phyloP scores from a whole-genome alignment of 1,284 basidiomycete genomes.

The Melampsora larici-populina region DNA sequence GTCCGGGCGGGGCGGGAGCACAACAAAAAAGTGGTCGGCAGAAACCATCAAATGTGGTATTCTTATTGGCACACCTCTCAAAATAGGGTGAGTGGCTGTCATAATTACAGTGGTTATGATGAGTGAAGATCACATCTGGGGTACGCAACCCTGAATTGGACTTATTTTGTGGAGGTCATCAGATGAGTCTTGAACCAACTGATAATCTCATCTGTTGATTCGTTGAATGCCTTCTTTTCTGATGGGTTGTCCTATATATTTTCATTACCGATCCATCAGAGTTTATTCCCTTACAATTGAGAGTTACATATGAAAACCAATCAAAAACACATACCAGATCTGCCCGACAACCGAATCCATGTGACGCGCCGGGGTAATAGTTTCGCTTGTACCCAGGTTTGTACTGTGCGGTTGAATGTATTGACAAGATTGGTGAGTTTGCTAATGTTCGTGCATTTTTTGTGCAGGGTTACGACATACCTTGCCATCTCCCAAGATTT shows the following conservation, averaged over 20 bases:
- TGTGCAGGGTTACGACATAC: not conserved
- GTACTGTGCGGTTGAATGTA: constrained; percentile 5
- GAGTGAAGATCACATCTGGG: too few species aligned
- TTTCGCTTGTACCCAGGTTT: constrained; percentile 35
- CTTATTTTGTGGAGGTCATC: not conserved
- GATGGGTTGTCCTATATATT: constrained; percentile 3
- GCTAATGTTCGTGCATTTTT: too few species aligned
- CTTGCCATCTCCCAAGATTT: constrained; percentile 29
- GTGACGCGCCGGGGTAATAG: constrained; percentile 20
- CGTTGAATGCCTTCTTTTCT: constrained; percentile 34
- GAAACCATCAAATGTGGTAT: too few species aligned
- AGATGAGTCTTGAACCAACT: constrained; percentile 25
- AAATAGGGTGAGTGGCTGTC: too few species aligned
- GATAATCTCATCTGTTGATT: constrained; percentile 24
- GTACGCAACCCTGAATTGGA: too few species aligned
- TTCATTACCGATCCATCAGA: not conserved
- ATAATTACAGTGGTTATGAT: too few species aligned
- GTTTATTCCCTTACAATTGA: not conserved
- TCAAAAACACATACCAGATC: constrained; percentile 19
- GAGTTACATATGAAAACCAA: not conserved
- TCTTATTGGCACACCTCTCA: too few species aligned
- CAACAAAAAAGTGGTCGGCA: too few species aligned
- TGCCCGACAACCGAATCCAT: constrained; percentile 29
- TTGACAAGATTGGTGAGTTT: not conserved
- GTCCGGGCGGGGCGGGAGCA: too few species aligned